Conservation (phyloP, 2,329 filamentous ascomycete genomes). For the Claviceps capensis region DNA sequence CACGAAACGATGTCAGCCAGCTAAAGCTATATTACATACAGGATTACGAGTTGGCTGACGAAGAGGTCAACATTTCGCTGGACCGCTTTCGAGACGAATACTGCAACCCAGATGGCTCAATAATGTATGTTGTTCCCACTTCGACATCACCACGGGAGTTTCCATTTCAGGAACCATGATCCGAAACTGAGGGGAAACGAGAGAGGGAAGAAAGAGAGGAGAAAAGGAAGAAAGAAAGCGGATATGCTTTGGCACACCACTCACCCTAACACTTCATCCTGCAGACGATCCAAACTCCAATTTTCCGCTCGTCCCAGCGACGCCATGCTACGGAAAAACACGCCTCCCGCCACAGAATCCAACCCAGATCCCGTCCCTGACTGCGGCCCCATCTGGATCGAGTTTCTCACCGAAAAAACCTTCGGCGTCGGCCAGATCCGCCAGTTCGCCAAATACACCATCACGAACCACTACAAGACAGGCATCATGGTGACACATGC, state of each 20-base stretch:
- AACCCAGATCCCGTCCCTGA: conserved; percentile 59
- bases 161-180: too few species aligned
- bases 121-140: conserved; percentile 47
- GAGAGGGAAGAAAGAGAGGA: not conserved
- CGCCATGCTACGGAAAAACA: conserved; percentile 75
- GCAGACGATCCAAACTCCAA: conserved; percentile 67
- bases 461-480: conserved; percentile 68
- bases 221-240: not conserved
- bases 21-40: conserved; percentile 21
- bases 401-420: conserved; percentile 69
- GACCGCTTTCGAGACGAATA: conserved; percentile 67
- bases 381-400: conserved; percentile 82
- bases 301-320: conserved; percentile 79
- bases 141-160: not conserved
- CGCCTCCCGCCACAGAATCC: conserved; percentile 51
- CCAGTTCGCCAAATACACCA: conserved; percentile 71
- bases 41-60: conserved; percentile 87
- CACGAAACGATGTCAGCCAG: not conserved
- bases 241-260: too few species aligned
- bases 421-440: conserved; percentile 91
- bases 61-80: conserved; percentile 76
- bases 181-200: not conserved
- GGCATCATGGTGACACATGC: conserved; percentile 83
- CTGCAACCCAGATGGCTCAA: conserved; percentile 55
- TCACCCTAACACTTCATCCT: not conserved